A percentile compares a stretch with the other conserved stretches of the same genome.
These are phyloP conservation scores for Laburnicola sp. DNA, from an alignment of 2,329 filamentous ascomycete species.

Conservation along the genomic window DNA sequence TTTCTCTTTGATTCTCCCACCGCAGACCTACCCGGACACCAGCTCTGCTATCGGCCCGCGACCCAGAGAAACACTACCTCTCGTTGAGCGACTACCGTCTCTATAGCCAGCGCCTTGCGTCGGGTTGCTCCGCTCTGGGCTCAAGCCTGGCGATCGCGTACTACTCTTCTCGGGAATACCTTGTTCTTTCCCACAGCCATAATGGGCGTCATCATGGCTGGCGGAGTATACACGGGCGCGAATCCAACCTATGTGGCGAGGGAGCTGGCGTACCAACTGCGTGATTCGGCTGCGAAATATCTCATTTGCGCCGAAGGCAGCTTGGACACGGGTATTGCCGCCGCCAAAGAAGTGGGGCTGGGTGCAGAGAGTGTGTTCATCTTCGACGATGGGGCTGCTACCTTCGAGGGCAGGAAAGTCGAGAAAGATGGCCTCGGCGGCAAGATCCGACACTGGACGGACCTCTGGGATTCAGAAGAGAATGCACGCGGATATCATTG, in stretches of 20 bases:
- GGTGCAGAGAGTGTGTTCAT: slow-evolving; percentile 61
- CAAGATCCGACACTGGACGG: slow-evolving; percentile 63
- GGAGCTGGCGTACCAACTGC: slow-evolving; percentile 75
- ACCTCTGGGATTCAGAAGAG: slow-evolving; percentile 53
- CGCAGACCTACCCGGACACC: slow-evolving; percentile 51
- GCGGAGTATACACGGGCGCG: slow-evolving; percentile 75
- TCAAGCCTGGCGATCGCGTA: slow-evolving; percentile 68
- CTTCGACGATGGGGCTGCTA: slow-evolving; percentile 60
- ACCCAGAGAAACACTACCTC: slow-evolving; percentile 68
- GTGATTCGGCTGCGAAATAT: slow-evolving; percentile 69
- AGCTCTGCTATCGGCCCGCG: slow-evolving; percentile 65
- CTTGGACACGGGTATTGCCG: slow-evolving; percentile 67
- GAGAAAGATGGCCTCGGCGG: slow-evolving; percentile 45
- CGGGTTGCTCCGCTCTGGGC: slow-evolving; percentile 67
- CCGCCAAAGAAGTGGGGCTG: slow-evolving; percentile 63
- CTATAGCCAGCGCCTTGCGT: slow-evolving; percentile 72
- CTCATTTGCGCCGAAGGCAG: slow-evolving; percentile 65
- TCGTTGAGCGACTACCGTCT: slow-evolving; percentile 67
- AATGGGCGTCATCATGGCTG: slow-evolving; percentile 75
- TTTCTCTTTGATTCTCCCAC: slow-evolving; percentile 57
- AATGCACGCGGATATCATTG: slow-evolving; percentile 65
- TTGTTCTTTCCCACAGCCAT: slow-evolving; percentile 73
- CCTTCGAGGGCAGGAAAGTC: slow-evolving; percentile 49
- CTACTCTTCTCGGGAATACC: slow-evolving; percentile 73
- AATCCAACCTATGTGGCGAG: slow-evolving; percentile 69